phyloP scores from a whole-genome alignment of 1,284 basidiomycete genomes.

The Cryptococcus maquisensis region DNA sequence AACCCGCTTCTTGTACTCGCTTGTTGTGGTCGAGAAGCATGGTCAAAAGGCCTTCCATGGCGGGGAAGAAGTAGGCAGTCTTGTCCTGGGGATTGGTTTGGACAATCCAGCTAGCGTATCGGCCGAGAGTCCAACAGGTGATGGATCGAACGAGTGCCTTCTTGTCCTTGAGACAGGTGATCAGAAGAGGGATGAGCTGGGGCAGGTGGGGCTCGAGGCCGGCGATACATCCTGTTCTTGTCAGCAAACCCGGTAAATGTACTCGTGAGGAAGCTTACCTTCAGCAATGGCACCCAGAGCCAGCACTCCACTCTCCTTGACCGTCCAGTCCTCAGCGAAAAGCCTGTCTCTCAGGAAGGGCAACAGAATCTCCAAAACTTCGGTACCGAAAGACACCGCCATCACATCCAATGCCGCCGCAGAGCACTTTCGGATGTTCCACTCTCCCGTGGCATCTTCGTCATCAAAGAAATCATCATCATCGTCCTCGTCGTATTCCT shows the following conservation, averaged over 20 bases:
- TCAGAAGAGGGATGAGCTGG: slow-evolving; percentile 85
- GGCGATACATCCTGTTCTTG: slow-evolving; percentile 77
- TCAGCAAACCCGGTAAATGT: neutral
- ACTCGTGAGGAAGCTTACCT: too few species aligned
- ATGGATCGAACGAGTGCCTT: slow-evolving; percentile 98
- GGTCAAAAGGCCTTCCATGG: slow-evolving; percentile 91
- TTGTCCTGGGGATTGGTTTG: slow-evolving; percentile 77
- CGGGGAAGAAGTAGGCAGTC: slow-evolving; percentile 86
- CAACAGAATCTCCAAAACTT: slow-evolving; percentile 81
- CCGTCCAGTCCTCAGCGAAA: slow-evolving; percentile 89
- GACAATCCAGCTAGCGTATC: slow-evolving; percentile 92
- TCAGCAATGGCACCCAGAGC: slow-evolving; percentile 98
- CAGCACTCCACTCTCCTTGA: slow-evolving; percentile 91
- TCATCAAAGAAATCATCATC: slow-evolving; percentile 86
- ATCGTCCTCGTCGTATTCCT: slow-evolving; percentile 78
- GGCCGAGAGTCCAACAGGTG: slow-evolving; percentile 98
- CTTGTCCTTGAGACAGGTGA: slow-evolving; percentile 81
- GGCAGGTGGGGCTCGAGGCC: slow-evolving; percentile 92
- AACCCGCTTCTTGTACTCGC: slow-evolving; percentile 98
- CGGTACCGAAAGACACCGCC: slow-evolving; percentile 83
- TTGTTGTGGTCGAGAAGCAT: slow-evolving; percentile 99
- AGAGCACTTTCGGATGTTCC: slow-evolving; percentile 98
- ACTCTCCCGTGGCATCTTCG: slow-evolving; percentile 95
- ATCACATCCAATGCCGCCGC: slow-evolving; percentile 97
- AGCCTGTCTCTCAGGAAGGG: slow-evolving; percentile 89